phyloP scores from a whole-genome alignment of 768 basidiomycete species.

The Psilocybe cyanescens region DNA sequence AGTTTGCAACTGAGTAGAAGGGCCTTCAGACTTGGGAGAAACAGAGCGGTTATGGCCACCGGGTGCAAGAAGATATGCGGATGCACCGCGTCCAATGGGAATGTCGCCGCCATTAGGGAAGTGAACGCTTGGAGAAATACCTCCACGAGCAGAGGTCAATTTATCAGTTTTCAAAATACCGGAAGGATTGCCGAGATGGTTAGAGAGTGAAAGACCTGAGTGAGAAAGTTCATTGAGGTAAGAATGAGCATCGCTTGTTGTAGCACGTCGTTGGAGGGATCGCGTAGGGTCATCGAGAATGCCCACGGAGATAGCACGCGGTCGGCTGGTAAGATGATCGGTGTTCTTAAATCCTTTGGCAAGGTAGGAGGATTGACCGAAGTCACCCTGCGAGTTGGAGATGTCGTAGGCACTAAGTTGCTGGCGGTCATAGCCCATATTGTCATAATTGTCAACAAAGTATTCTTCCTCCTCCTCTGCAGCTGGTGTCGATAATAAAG shows the following conservation, averaged over 20 bases:
- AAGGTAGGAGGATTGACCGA: conserved; percentile 62
- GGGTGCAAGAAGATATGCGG: conserved; percentile 72
- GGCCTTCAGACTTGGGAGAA: conserved; percentile 80
- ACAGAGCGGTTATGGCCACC: conserved; percentile 73
- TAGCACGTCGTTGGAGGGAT: conserved; percentile 64
- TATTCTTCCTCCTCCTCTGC: conserved; percentile 82
- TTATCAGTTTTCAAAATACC: conserved; percentile 71
- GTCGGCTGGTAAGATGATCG: conserved; percentile 71
- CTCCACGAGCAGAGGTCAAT: conserved; percentile 44
- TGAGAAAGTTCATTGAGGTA: conserved; percentile 62
- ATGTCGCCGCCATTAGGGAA: conserved; percentile 66
- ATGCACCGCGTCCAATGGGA: conserved; percentile 52
- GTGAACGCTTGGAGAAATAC: conserved; percentile 61
- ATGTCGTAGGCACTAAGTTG: conserved; percentile 67
- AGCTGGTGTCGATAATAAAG: conserved; percentile 65
- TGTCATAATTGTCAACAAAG: conserved; percentile 59
- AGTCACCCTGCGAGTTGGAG: conserved; percentile 50
- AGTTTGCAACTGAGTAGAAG: conserved; percentile 80
- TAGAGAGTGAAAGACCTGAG: conserved; percentile 42
- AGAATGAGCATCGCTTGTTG: conserved; percentile 56
- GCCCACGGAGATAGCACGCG: conserved; percentile 89
- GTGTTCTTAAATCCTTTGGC: conserved; percentile 74
- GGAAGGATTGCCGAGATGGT: conserved; percentile 43
- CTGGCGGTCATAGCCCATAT: conserved; percentile 54
- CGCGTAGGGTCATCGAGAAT: conserved; percentile 82